Base-by-base conservation (phyloP, 345 rosid genomes). In the Litchi chinensis region DNA sequence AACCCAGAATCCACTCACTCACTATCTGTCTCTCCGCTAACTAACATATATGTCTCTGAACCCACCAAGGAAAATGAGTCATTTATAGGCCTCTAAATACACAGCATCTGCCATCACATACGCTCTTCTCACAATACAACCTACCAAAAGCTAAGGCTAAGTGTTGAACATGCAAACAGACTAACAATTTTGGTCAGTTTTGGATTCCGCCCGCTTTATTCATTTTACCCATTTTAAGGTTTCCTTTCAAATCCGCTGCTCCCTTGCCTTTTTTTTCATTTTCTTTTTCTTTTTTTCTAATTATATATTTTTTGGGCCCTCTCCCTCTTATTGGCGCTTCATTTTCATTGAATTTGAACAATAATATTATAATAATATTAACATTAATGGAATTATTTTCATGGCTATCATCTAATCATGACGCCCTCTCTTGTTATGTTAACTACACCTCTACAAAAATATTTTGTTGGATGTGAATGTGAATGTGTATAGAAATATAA, bases 151-250 rank as follows among this genome's bases (percentile, higher is more conserved):
- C 70, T 28, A 6, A 79, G 40, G 79, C 19, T 18, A 37, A 59
- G 84, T 43, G 79, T 57, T 54, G 22, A 22, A 48, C 84, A 76
- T 64, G 82, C 80, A 81, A 37, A 72, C 32, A 37, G 67, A 56
- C 21, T 24, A 73, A 52, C 7, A 77, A 62, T 48, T 62, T 43
- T 71, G 21, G 24, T 24, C 13, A 64, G 62, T 65, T 70, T 71
- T 65, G 81, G 81, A 77, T 67, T 74, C 79, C 15, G 64, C 40
- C 28, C 54, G 6, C 48, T 48, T 75, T 67, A 67, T 76, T 16
- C 18, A 76, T 48, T 76, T 65, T 76, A 32, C 50, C 39, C 8
- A 43, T 39, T 65, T 65, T 11, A 13, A 8, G 26, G 40, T 21
- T 39, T 39, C 10, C 40, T 76, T 76, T 52, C 65, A 21, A 59